Evolutionary conservation across 345 rosid species (phyloP).

Genomic region (Ailanthus altissimus): DNA sequence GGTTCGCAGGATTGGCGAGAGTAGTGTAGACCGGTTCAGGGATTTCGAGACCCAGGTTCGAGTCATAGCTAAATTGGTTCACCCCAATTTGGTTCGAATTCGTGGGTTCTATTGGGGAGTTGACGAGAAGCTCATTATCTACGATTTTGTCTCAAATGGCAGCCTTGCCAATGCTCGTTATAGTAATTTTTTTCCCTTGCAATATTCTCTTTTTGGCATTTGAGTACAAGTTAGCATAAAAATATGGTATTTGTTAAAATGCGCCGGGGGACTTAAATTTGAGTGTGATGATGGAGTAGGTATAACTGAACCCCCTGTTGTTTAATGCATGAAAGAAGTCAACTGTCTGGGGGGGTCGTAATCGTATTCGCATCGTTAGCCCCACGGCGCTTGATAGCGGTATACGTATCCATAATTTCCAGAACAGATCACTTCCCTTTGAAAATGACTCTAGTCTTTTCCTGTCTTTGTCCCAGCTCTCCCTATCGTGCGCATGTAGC

Average conservation of each 20-base stretch:
- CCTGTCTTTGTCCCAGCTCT: background rate
- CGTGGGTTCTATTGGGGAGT: slow-evolving; percentile 84
- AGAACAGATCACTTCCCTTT: background rate
- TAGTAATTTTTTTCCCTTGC: too few species aligned
- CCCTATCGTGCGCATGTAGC: background rate
- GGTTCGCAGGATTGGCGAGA: slow-evolving; percentile 87
- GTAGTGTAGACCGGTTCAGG: slow-evolving; percentile 71
- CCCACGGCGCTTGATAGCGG: slow-evolving; percentile 45
- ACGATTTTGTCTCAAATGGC: slow-evolving; percentile 84
- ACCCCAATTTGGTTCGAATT: slow-evolving; percentile 83
- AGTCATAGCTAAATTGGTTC: slow-evolving; percentile 72
- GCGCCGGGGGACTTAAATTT: slow-evolving; percentile 14
- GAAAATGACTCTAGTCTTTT: background rate
- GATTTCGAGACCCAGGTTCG: slow-evolving; percentile 85
- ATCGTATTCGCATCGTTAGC: slow-evolving; percentile 27
- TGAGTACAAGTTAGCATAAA: slow-evolving; percentile 34
- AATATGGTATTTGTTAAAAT: slow-evolving; percentile 18
- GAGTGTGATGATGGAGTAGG: slow-evolving; percentile 48
- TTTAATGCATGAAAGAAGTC: slow-evolving; percentile 58
- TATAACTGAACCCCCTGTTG: slow-evolving; percentile 51
- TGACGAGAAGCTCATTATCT: slow-evolving; percentile 78
- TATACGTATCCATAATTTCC: slow-evolving; percentile 5
- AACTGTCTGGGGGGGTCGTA: slow-evolving; percentile 33
- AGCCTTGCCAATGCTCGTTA: slow-evolving; percentile 87
- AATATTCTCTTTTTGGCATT: background rate